Evolutionary conservation across 352 stramenopile species (phyloP).

Genomic region (Phytophthora tentaculata): DNA sequence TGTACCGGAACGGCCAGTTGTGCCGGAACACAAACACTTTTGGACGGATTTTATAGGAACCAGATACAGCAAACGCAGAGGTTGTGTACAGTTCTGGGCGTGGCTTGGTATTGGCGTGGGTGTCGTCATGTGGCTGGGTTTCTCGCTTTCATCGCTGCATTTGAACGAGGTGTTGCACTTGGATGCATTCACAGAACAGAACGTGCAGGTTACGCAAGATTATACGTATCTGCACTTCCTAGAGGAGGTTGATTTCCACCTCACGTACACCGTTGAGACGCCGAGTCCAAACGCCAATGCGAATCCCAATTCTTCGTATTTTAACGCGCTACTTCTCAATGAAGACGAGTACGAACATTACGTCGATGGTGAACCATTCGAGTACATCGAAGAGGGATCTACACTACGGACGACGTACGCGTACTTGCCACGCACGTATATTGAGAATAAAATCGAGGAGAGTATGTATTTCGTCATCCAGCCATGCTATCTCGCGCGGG

Average conservation of each 20-base stretch:
- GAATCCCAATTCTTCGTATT: constrained; percentile 38
- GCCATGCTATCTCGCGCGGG: constrained; percentile 48
- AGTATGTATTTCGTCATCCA: constrained; percentile 71
- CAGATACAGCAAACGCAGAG: constrained; percentile 36
- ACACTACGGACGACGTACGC: constrained; percentile 55
- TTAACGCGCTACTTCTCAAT: constrained; percentile 62
- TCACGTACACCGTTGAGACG: constrained; percentile 57
- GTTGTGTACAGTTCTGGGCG: constrained; percentile 38
- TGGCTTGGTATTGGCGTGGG: constrained; percentile 43
- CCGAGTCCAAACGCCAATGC: constrained; percentile 18
- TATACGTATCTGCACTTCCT: constrained; percentile 61
- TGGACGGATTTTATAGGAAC: constrained; percentile 60
- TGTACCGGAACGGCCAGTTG: constrained; percentile 24
- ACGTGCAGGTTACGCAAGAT: constrained; percentile 57
- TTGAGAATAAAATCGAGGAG: constrained; percentile 54
- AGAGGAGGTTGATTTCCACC: constrained; percentile 62
- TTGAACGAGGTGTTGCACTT: constrained; percentile 69
- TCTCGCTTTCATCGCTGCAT: constrained; percentile 41
- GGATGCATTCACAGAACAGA: constrained; percentile 57
- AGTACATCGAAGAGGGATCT: constrained; percentile 52
- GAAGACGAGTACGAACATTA: constrained; percentile 66
- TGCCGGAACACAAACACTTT: constrained; percentile 43
- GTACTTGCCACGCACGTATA: constrained; percentile 48
- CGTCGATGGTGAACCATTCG: constrained; percentile 52
- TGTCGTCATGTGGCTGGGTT: constrained; percentile 32